phyloP scores from a whole-genome alignment of 108 stramenopile species.

The Pseudonitzschia pungens region DNA sequence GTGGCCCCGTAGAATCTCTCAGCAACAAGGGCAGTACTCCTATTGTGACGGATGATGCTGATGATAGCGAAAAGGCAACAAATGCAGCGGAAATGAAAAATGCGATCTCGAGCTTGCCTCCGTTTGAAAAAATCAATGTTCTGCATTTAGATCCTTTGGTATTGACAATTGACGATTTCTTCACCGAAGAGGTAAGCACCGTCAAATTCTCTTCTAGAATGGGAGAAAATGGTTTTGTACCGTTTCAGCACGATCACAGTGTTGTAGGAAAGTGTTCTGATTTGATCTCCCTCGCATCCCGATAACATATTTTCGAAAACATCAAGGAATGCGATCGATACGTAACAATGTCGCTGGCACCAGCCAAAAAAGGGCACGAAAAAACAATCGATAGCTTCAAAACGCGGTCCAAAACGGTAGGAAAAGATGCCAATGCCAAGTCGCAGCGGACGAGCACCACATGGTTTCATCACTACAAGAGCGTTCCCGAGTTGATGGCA shows the following conservation, averaged over 20 bases:
- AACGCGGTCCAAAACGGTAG: constrained; percentile 76
- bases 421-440: constrained; percentile 64
- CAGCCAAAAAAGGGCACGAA: constrained; percentile 19
- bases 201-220: background rate
- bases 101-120: constrained; percentile 39
- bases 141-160: constrained; percentile 81
- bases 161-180: constrained; percentile 72
- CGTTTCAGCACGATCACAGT: too few species aligned
- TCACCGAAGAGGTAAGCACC: constrained; percentile 41
- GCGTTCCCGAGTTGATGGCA: constrained; percentile 72
- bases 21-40: background rate
- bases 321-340: constrained; percentile 72
- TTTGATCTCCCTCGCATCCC: background rate
- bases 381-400: constrained; percentile 40
- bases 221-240: too few species aligned
- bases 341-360: constrained; percentile 46
- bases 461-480: constrained; percentile 76
- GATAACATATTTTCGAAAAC: background rate
- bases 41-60: background rate
- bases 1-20: constrained; percentile 5
- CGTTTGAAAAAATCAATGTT: constrained; percentile 67
- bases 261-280: background rate
- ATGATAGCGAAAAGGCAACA: constrained; percentile 13
- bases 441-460: constrained; percentile 78
- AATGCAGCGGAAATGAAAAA: constrained; percentile 16